Evolutionary conservation across 2,329 filamentous ascomycete genomes (phyloP), one percentile per base, ranked within the genome.

Genomic region (Pseudovirgaria hyperparasitica): DNA sequence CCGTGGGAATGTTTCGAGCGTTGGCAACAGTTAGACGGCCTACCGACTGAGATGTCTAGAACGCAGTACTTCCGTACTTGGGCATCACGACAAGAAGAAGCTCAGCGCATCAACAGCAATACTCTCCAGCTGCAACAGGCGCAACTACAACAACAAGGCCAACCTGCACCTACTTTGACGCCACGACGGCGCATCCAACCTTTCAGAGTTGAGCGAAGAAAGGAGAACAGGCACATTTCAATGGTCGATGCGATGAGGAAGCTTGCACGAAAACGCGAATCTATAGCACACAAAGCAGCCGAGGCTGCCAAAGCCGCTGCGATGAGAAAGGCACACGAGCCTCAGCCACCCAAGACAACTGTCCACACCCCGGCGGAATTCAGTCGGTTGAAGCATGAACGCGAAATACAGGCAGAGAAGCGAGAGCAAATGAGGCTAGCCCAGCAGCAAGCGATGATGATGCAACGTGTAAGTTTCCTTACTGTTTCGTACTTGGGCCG

Each of bases 1-100:
- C 85, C 87, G 0, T 98, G 90, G 90, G 90, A 98, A 57, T 98
- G 90, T 49, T 98, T 98, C 43, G 90, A 98, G 55, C 72, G 90
- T 22, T 98, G 87, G 87, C 80, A 94, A 29, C 76, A 81, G 40
- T 62, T 96, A 9, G 90, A 96, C 56, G 85, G 86, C 1, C 63
- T 94, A 19, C 87, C 90, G 4, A 72, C 78, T 8, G 90, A 98
- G 38, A 92, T 96, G 78, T 76, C 80, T 11, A 93, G 93, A 58
- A 93, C 84, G 1, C 79, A 86, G 23, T 98, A 96, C 50, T 98
- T 96, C 65, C 82, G 85, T 45, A 72, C 71, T 8, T 78, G 76
- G 42, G 71, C 72, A 34, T 60, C 67, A 29, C 58, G 74, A 20
- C 58, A 78, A 22, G 72, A 79, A 41, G 63, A 70, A 29, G 73